Evolutionary conservation across 2,329 filamentous ascomycete species (phyloP), one percentile per base, ranked within the genome.

Genomic region (Pseudocercospora crystallina): DNA sequence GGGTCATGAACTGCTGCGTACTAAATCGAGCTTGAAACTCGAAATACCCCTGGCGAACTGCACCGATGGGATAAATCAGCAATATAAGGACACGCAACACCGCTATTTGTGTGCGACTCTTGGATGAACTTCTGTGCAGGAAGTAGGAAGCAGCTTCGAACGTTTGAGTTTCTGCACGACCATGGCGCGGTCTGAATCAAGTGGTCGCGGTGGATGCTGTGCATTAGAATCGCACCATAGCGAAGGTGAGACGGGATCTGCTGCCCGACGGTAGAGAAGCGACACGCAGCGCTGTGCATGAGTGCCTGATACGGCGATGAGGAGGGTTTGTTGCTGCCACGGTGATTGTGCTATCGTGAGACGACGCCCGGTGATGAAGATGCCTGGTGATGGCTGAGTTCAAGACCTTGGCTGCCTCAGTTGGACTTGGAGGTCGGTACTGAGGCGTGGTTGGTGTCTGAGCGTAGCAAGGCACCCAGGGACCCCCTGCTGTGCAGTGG

Each of bases 331-430:
- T 4, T 32, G 10, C 2, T 8, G n/a, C 15, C 1, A 29, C n/a
- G 12, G 5, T 10, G 26, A 8, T 26, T 8, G 13, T 29, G 33
- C 17, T 14, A 8, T 40, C 29, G 37, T 40, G 45, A n/a, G 36
- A 47, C 45, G 33, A 32, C 14, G 36, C 20, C 14, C 17, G 34
- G 35, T 38, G 14, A 12, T 32, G 5, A 8, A 17, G 29, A 26
- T 38, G 31, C 26, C 33, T 48, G 38, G 46, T 42, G 29, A 32
- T 48, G 46, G 36, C 38, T 40, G 46, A 42, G 46, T 13, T 42
- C 32, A 26, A 26, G 20, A 7, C 20, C 20, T 26, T 26, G 20
- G 20, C 20, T 26, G 20, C 4, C 3, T 4, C 4, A 26, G 20
- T 26, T 26, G 20, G 20, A 26, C 7, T 26, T 26, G 20, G 31